These are phyloP conservation scores for Colletotrichum falcatum DNA, from an alignment of 2,329 filamentous ascomycete species.

Conservation along the genomic window DNA sequence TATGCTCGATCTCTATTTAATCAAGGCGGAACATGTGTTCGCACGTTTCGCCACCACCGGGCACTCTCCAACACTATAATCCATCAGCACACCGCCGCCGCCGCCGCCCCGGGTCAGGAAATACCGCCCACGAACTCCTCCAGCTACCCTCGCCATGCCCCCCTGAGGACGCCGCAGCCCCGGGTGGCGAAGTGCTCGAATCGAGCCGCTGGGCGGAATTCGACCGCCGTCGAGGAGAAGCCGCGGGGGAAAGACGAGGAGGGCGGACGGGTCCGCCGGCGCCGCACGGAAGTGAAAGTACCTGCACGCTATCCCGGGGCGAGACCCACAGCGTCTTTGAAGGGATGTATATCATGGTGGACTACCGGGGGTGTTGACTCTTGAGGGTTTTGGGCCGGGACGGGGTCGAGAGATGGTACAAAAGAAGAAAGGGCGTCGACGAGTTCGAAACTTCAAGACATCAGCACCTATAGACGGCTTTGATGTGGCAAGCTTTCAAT, in stretches of 20 bases:
- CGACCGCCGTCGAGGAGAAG: slow-evolving; percentile 58
- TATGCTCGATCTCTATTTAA: too few relatives aligned
- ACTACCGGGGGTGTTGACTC: not conserved
- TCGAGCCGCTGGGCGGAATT: slow-evolving; percentile 57
- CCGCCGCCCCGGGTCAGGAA: too few relatives aligned
- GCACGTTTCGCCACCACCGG: too few relatives aligned
- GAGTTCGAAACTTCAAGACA: not conserved
- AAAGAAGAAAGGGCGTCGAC: not conserved
- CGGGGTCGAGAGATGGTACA: too few relatives aligned
- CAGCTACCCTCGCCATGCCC: slow-evolving; percentile 14
- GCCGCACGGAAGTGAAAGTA: slow-evolving; percentile 50
- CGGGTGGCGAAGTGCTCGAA: slow-evolving; percentile 48
- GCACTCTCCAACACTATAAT: too few relatives aligned
- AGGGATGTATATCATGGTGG: slow-evolving; percentile 12
- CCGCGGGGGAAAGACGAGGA: slow-evolving; percentile 64
- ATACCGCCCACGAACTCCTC: slow-evolving; percentile 9
- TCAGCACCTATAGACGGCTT: not conserved
- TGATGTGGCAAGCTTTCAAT: not conserved
- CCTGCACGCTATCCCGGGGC: slow-evolving; percentile 29
- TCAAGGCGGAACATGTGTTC: too few relatives aligned
- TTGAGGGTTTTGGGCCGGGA: not conserved
- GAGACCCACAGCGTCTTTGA: slow-evolving; percentile 26
- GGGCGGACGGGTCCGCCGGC: slow-evolving; percentile 45
- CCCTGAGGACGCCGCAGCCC: slow-evolving; percentile 56
- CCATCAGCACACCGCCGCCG: too few relatives aligned